Base-by-base conservation (phyloP, 1,139 yeast genomes). In the Yamadazyma epiphylla region DNA sequence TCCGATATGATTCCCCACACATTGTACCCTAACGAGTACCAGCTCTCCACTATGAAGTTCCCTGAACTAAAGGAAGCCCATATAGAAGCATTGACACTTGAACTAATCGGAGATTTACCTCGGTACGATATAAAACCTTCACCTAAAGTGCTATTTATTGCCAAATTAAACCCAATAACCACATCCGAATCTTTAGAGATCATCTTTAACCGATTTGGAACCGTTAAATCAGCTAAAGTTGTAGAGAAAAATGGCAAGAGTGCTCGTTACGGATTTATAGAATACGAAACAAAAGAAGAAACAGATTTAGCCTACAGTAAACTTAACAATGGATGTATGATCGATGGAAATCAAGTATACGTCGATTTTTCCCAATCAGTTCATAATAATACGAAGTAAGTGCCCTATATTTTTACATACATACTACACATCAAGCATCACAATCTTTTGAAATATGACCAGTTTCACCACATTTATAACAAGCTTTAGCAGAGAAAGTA, bases 361-460 rank as follows among this genome's bases (percentile, higher is more conserved):
- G 82, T 80, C 28, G 87, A 80, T 48, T 80, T 80, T 57, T 73
- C 82, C 29, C 88, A 80, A 46, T 74, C 83, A 40, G n/a, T n/a
- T n/a, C n/a, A n/a, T n/a, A n/a, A n/a, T n/a, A n/a, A n/a, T n/a
- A n/a, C n/a, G 21, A 15, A 17, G 10, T 13, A n/a, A n/a, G n/a
- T n/a, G n/a, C n/a, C n/a, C n/a, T n/a, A n/a, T n/a, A n/a, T n/a
- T n/a, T n/a, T n/a, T n/a, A n/a, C n/a, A n/a, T n/a, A n/a, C n/a
- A n/a, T n/a, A n/a, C n/a, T n/a, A n/a, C n/a, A 27, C 19, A 6
- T 31, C 38, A 51, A 28, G 42, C 52, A 25, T 48, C 45, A 55
- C 68, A 55, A 37, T 59, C 67, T 46, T 52, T 51, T 38, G 65
- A 59, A 36, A 59, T 56, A 46, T 59, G 65, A 25, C 64, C 65